These are phyloP conservation scores for Zoysia japonica DNA, from an alignment of 176 grass and related monocot genomes.

Conservation along the genomic window DNA sequence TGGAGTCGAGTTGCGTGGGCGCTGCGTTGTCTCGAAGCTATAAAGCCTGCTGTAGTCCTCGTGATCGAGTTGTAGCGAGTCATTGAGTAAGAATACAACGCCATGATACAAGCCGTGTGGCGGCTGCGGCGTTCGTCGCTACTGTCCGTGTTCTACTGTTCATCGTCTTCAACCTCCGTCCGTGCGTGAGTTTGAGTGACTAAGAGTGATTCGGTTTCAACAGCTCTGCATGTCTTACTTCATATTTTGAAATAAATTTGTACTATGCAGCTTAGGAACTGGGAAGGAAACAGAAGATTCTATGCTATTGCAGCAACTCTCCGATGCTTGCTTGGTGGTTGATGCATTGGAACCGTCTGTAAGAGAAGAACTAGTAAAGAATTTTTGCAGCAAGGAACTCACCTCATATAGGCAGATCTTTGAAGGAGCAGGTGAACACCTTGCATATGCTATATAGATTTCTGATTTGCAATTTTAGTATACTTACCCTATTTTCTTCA, in stretches of 20 bases:
- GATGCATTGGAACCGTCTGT: conserved; percentile 97
- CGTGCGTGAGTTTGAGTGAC: too few species aligned
- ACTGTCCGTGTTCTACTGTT: too few species aligned
- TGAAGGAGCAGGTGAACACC: conserved; percentile 87
- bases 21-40: too few species aligned
- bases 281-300: conserved; percentile 96
- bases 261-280: conserved; percentile 90
- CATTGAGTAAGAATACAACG: too few species aligned
- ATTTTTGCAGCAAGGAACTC: conserved; percentile 96
- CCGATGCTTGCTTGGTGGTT: conserved; percentile 97
- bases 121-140: too few species aligned
- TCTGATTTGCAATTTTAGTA: background rate
- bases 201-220: too few species aligned
- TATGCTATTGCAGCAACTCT: conserved; percentile 85
- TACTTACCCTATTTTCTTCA: background rate
- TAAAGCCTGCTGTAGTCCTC: too few species aligned
- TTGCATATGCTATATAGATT: conserved; percentile 36
- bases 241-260: conserved; percentile 7
- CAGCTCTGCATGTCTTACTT: background rate
- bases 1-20: too few species aligned
- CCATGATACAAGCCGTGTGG: too few species aligned
- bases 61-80: too few species aligned
- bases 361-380: conserved; percentile 97
- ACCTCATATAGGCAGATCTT: conserved; percentile 96
- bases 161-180: too few species aligned